These are phyloP conservation scores for Lotus japonicus DNA, from an alignment of 306 rosid genomes.

Conservation along the genomic window DNA sequence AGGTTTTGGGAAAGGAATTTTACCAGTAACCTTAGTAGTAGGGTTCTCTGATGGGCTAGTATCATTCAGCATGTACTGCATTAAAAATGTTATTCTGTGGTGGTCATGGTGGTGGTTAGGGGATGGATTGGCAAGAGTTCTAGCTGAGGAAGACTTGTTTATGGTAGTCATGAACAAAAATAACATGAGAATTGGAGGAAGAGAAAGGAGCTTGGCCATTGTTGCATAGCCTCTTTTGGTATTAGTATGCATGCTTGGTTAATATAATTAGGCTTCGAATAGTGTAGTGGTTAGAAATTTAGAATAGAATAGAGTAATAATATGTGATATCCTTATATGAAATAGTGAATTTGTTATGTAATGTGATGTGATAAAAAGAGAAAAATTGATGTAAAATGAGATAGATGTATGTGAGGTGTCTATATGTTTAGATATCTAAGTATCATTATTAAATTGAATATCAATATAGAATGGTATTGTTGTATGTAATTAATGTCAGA, in stretches of 20 bases:
- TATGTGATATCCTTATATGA: no score
- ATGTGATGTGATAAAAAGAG: no score
- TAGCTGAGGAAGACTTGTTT: conserved; percentile 29
- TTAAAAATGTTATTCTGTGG: conserved; percentile 46
- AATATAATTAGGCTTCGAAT: conserved; percentile 22
- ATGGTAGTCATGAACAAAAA: conserved; percentile 20
- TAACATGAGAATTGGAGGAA: conserved; percentile 13
- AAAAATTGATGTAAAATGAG: no score
- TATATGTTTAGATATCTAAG: no score
- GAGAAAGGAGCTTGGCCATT: conserved; percentile 38
- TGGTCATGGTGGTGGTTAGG: conserved; percentile 34
- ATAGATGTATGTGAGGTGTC: no score
- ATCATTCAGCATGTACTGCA: conserved; percentile 46
- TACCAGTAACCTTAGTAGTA: conserved; percentile 18
- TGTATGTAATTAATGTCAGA: neutral
- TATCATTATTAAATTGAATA: no score
- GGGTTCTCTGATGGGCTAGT: conserved; percentile 9
- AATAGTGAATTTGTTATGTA: no score
- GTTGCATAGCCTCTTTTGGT: conserved; percentile 16
- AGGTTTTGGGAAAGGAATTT: conserved; percentile 55
- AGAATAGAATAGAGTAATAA: no score
- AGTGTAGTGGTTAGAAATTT: conserved; percentile 28
- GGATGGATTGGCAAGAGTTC: conserved; percentile 41
- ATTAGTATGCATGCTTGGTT: conserved; percentile 11
- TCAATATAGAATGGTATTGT: neutral